Evolutionary conservation across 73 alveolate genomes (phyloP).

Genomic region (Paramecium bursaria): DNA sequence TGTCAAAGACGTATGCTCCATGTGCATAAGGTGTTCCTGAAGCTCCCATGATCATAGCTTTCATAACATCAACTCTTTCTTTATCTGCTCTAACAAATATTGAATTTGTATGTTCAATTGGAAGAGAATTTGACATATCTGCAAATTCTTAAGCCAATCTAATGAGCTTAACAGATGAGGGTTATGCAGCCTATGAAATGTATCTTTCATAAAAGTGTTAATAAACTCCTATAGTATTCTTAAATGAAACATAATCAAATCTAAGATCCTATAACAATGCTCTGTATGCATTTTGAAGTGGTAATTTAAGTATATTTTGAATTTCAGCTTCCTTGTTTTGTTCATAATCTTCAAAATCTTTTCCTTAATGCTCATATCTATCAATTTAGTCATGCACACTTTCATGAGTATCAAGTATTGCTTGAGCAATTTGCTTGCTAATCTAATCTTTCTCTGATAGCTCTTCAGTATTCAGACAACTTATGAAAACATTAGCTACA

Average conservation of each 20-base stretch:
- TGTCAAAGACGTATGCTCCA: constrained; percentile 86
- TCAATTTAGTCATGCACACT: constrained; percentile 82
- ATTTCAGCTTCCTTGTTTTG: constrained; percentile 72
- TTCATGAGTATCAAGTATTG: constrained; percentile 78
- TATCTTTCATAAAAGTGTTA: constrained; percentile 71
- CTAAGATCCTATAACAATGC: constrained; percentile 78
- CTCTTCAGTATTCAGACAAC: constrained; percentile 78
- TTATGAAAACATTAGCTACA: constrained; percentile 85
- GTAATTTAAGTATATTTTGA: constrained; percentile 82
- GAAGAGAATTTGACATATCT: constrained; percentile 83
- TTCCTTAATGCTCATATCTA: constrained; percentile 27
- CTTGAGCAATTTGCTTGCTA: constrained; percentile 86
- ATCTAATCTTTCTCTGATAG: constrained; percentile 64
- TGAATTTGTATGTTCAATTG: constrained; percentile 86
- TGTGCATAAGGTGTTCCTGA: constrained; percentile 89
- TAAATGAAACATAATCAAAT: constrained; percentile 90
- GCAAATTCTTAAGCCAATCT: constrained; percentile 91
- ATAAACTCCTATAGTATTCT: constrained; percentile 73
- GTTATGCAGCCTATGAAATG: constrained; percentile 67
- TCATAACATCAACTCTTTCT: constrained; percentile 83
- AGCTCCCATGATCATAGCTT: constrained; percentile 84
- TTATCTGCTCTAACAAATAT: constrained; percentile 86
- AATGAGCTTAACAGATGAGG: constrained; percentile 89
- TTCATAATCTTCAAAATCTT: constrained; percentile 60
- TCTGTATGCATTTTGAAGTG: constrained; percentile 84